Base-by-base conservation (phyloP, 805 yeast species). In the Candida odintsovae region DNA sequence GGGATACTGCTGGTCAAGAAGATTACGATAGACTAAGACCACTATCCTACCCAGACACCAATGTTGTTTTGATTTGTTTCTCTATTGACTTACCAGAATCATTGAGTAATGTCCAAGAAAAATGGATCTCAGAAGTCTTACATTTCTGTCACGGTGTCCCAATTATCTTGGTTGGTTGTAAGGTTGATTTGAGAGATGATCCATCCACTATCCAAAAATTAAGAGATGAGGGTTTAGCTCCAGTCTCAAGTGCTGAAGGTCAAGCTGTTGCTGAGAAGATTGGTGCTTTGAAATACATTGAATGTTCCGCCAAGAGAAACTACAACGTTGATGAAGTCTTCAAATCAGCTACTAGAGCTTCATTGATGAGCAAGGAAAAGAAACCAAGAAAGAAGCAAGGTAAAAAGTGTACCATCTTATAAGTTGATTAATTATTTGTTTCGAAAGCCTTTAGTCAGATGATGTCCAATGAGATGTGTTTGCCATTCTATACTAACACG, bases 1-100 rank as follows among this genome's bases (percentile, higher is more conserved):
- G 97, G 97, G 97, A 90, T 89, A 90, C 97, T 57, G 96, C 97
- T 47, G 97, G 97, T 55, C 97, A 90, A 78, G 97, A 90, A 75
- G 97, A 90, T 73, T 90, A 90, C 66, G 96, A 89, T 69, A 86
- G 96, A 69, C 75, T 88, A 58, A 84, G 96, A 71, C 96, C 96
- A 39, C 73, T 88, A 54, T 83, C 92, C 13, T 90, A 90, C 69
- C 96, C 96, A 51, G 96, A 90, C 66, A 85, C 96, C 36, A 86
- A 88, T 65, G 97, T 90, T 52, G 86, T 90, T 50, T 76, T 90
- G 64, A 88, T 90, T 60, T 90, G 97, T 77, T 90, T 89, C 73
- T 82, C 95, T 18, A 78, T 90, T 53, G 96, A 88, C 64, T 76
- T 90, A 38, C 96, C 96, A 57, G 96, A 89, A 68, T 87, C 96